phyloP scores from a whole-genome alignment of 352 stramenopile genomes.

The Phytophthora parvispora region DNA sequence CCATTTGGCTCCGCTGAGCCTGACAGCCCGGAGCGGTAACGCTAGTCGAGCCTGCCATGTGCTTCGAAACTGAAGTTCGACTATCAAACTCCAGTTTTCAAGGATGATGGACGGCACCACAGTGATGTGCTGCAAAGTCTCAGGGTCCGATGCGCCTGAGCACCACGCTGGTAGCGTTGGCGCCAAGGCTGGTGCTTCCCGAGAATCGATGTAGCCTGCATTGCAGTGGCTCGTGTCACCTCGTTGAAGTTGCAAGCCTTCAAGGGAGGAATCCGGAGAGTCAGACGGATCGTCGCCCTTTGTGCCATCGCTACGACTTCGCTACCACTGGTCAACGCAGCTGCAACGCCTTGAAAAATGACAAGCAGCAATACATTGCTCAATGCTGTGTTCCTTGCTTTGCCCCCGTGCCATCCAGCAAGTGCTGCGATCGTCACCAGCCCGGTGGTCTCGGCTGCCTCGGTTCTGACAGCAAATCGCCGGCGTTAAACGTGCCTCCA shows the following conservation, averaged over 20 bases:
- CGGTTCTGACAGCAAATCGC: not conserved
- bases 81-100: conserved; percentile 14
- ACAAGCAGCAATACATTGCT: no score
- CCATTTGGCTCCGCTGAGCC: no score
- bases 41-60: conserved; percentile 8
- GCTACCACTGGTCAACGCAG: not conserved
- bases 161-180: no score
- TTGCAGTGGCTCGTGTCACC: no score
- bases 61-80: conserved; percentile 4
- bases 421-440: no score
- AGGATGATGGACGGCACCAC: conserved; percentile 4
- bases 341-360: not conserved
- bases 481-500: conserved; percentile 1
- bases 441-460: not conserved
- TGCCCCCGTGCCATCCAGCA: no score
- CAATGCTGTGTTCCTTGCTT: no score
- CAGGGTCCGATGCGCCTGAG: not conserved
- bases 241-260: conserved; percentile 1
- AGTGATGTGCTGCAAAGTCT: not conserved
- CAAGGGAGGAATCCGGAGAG: not conserved
- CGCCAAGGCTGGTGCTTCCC: no score
- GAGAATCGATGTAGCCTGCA: not conserved
- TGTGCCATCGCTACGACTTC: not conserved
- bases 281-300: no score
- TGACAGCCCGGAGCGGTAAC: not conserved